phyloP scores from a whole-genome alignment of 768 basidiomycete species.

The Boletus subcaerulescens region DNA sequence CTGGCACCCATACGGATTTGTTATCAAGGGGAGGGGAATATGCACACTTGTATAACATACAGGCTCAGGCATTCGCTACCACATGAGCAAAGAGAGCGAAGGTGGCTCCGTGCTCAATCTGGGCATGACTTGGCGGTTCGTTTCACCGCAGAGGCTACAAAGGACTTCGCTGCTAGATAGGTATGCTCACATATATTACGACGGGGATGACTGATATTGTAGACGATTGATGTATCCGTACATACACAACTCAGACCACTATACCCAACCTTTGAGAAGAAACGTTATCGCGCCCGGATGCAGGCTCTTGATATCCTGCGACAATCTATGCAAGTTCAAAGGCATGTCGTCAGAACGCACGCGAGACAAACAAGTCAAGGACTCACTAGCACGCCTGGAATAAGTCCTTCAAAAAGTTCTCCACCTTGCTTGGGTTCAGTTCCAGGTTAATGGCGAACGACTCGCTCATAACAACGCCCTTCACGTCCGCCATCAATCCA shows the following conservation, averaged over 20 bases:
- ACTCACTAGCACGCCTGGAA: not conserved
- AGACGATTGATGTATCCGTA: too few relatives aligned
- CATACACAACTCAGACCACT: too few relatives aligned
- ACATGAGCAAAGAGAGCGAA: not conserved
- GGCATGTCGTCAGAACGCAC: not conserved
- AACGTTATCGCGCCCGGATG: too few relatives aligned
- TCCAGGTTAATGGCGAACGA: not conserved
- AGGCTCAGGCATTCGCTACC: conserved; percentile 29
- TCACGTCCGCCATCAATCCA: not conserved
- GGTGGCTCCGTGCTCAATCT: too few relatives aligned
- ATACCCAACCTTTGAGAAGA: too few relatives aligned
- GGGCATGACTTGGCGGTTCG: too few relatives aligned
- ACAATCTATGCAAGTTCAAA: not conserved
- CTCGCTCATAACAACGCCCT: not conserved
- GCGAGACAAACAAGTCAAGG: not conserved
- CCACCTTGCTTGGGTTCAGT: not conserved
- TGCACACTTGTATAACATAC: conserved; percentile 31
- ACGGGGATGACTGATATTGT: too few relatives aligned
- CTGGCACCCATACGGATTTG: conserved; percentile 33
- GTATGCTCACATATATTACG: too few relatives aligned
- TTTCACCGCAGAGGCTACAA: too few relatives aligned
- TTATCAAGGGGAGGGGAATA: conserved; percentile 32
- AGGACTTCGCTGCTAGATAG: too few relatives aligned
- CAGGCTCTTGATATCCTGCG: not conserved
- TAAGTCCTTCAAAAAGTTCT: not conserved